Evolutionary conservation across 2,329 filamentous ascomycete species (phyloP), one percentile per base, ranked within the genome.

Genomic region (Colletotrichum sp.): DNA sequence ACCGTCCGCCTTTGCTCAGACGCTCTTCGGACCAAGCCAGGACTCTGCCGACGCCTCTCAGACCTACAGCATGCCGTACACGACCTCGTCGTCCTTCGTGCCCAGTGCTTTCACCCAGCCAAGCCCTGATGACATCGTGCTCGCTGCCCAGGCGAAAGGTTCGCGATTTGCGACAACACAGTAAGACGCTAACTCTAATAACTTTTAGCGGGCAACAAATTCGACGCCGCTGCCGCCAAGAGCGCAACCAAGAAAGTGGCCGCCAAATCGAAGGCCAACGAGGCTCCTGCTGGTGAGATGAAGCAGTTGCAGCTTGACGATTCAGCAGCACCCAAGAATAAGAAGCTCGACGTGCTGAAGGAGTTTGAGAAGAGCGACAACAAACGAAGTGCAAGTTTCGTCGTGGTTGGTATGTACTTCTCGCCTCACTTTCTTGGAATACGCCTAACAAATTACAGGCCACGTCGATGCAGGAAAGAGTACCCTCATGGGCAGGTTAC

Each of bases 391-490:
- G 94, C 95, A 57, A 98, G 95, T 82, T 98, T 98, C 85, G 96
- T 98, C 9, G 96, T 98, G 39, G 96, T 98, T 80, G 96, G 95
- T 96, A 87, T 80, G 92, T 81, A n/a, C 15, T 66, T 6, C 74
- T 69, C 30, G 64, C 13, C 25, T 6, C 22, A 7, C 72, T 22
- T 32, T 55, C n/a, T 36, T 32, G 12, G 15, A 7, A 5, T 29
- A 8, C 11, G 11, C 30, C 82, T 81, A 57, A 77, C 19, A 22
- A 3, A 6, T 16, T 8, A 8, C 72, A 95, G 96, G 97, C 16
- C 97, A 99, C 83, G 97, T 99, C 71, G 97, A 99, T 84, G 96
- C 98, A 69, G 97, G 97, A 69, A 99, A 99, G 85, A 98, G 96
- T 83, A 99, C 97, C 8, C 90, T 99, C 49, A 99, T 99, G 96